These are phyloP conservation scores for Pythium rishiriense DNA, from an alignment of 352 stramenopile species.

Conservation along the genomic window DNA sequence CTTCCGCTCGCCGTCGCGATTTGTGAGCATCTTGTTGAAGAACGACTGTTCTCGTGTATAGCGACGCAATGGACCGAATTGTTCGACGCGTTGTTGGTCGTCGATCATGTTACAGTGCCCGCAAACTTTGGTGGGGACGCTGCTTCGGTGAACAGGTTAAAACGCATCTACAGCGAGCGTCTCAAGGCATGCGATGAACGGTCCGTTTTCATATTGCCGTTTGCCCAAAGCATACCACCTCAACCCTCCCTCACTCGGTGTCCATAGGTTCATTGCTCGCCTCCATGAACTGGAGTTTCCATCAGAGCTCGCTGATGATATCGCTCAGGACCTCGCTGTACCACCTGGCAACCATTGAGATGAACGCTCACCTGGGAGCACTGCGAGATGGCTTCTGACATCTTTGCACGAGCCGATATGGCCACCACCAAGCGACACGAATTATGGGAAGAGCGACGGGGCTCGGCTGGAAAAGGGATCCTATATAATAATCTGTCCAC, in stretches of 20 bases:
- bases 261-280: slow-evolving; percentile 27
- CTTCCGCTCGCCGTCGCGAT: slow-evolving; percentile 20
- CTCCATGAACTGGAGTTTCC: slow-evolving; percentile 38
- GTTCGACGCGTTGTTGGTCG: slow-evolving; percentile 2
- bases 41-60: slow-evolving; percentile 5
- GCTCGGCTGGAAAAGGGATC: too few relatives aligned
- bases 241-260: neutral
- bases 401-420: too few relatives aligned
- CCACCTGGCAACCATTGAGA: neutral
- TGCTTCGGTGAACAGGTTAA: neutral
- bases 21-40: slow-evolving; percentile 14
- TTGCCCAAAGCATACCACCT: neutral
- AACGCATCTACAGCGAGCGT: neutral
- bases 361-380: too few relatives aligned
- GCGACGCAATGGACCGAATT: slow-evolving; percentile 28
- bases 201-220: neutral
- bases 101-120: neutral
- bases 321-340: slow-evolving; percentile 13
- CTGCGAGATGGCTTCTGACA: too few relatives aligned
- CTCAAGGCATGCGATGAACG: slow-evolving; percentile 20
- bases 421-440: too few relatives aligned
- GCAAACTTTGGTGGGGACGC: neutral
- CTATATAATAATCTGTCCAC: too few relatives aligned
- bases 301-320: slow-evolving; percentile 31
- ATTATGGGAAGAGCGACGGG: too few relatives aligned